Conservation (phyloP, 208 protist species). For the Trypanosoma melophagium region DNA sequence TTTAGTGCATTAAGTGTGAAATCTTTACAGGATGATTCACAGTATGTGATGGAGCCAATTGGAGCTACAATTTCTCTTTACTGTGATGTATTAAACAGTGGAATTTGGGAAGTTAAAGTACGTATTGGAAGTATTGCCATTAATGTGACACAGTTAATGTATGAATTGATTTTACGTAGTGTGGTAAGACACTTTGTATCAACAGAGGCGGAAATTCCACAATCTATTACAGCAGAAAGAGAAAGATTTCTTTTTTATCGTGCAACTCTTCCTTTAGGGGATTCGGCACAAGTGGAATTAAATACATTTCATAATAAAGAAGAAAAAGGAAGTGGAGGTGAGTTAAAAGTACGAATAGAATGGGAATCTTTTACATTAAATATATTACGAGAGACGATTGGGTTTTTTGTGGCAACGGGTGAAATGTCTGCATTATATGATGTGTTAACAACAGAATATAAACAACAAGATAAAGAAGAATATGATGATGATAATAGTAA, state of each 20-base stretch:
- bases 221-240: not conserved
- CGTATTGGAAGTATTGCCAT: constrained; percentile 31
- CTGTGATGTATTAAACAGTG: not conserved
- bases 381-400: constrained; percentile 12
- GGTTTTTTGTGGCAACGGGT: constrained; percentile 10
- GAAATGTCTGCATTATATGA: constrained; percentile 22
- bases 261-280: too few species aligned
- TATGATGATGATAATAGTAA: too few species aligned
- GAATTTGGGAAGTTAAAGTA: constrained; percentile 21
- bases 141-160: constrained; percentile 37
- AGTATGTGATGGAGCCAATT: constrained; percentile 23
- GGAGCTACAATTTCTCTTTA: constrained; percentile 11
- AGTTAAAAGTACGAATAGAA: constrained; percentile 1
- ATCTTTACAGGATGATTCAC: constrained; percentile 1
- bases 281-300: too few species aligned
- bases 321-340: not conserved
- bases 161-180: constrained; percentile 51
- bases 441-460: not conserved
- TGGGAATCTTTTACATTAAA: constrained; percentile 23
- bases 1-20: constrained; percentile 6
- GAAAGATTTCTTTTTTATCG: not conserved
- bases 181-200: constrained; percentile 33
- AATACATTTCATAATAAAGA: not conserved
- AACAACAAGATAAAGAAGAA: not conserved
- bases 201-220: constrained; percentile 10